Base-by-base conservation (phyloP, 441 rosid species). In the Adansonia madagascariensis region DNA sequence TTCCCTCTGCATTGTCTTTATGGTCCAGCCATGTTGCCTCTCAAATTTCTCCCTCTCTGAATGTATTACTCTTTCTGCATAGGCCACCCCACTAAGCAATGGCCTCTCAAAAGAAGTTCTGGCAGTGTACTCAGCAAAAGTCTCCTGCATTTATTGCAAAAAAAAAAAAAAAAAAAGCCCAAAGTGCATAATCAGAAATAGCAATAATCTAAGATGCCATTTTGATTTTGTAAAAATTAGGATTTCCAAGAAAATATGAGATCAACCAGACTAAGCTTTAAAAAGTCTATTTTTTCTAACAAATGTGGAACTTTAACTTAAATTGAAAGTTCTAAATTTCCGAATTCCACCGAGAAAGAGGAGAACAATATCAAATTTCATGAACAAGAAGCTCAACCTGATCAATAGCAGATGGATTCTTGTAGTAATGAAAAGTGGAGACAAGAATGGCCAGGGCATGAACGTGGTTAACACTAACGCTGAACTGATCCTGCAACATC, bases 91-190 rank as follows among this genome's bases (percentile, higher is more conserved):
- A 83, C 91, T 94, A 73, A 92, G 78, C 86, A 96, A 82, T 1
- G 99, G 99, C 82, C 98, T 84, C 85, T 94, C 99, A 77, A 94
- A 96, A 3, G 97, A 86, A 67, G 99, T 96, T 84, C 97, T 89
- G 49, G 95, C 97, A 0, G 99, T 91, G 88, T 96, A 96, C 80
- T 92, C 99, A 0, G 93, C 95, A 88, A 96, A 96, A 0, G 97
- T 96, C 72, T 86, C 95, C 99, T 96, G 87, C 82, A 85, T 63
- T 78, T 70, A 53, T 74, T 76, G 24, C 71, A 57, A 46, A 20
- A 50, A 59, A 59, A 59, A 59, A 2, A 46, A 46, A 46, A 8
- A 46, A 2, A 47, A 0, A 2, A 47, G 57, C 35, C 46, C 50
- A 64, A 9, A 27, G 68, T 55, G 57, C 39, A 68, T 1, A 46